Percentiles rank a stretch among this genome's conserved stretches.
Conservation (phyloP, 345 rosid species). For the Carallia brachiata region DNA sequence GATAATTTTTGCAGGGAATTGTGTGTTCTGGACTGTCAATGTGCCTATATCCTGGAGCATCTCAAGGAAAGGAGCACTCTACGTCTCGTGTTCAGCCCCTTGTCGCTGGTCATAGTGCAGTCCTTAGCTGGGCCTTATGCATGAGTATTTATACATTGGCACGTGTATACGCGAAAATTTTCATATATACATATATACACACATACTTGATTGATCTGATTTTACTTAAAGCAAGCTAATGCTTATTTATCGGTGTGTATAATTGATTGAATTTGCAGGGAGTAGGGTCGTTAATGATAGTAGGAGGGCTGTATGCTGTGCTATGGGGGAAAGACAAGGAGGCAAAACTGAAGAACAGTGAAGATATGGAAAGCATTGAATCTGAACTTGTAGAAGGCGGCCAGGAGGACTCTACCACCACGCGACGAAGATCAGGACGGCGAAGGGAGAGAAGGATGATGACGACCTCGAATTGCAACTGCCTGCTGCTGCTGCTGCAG, state of each 20-base stretch:
- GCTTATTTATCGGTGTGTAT: conserved; percentile 11
- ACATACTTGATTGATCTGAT: conserved; percentile 64
- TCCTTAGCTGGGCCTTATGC: conserved; percentile 81
- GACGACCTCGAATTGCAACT: conserved; percentile 27
- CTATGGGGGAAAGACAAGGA: conserved; percentile 90
- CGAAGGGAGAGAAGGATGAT: conserved; percentile 23
- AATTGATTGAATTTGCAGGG: too few species aligned
- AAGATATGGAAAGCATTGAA: conserved; percentile 9
- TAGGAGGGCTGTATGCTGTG: conserved; percentile 63
- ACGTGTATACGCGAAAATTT: conserved; percentile 37
- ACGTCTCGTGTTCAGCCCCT: conserved; percentile 81
- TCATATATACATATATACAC: not conserved
- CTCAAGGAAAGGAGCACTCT: conserved; percentile 76
- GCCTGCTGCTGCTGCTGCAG: not conserved
- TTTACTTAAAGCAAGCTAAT: too few species aligned
- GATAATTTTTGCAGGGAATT: conserved; percentile 49
- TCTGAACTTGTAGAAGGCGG: too few species aligned
- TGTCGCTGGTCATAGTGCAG: conserved; percentile 66
- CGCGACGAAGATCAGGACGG: not conserved
- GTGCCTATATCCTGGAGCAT: conserved; percentile 70
- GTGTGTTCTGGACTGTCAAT: conserved; percentile 72
- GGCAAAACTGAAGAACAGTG: conserved; percentile 6
- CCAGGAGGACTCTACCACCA: too few species aligned
- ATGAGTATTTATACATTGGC: conserved; percentile 71
- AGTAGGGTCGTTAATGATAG: too few species aligned